Base-by-base conservation (phyloP, 106 monocot genomes). In the Posidonia australis region DNA sequence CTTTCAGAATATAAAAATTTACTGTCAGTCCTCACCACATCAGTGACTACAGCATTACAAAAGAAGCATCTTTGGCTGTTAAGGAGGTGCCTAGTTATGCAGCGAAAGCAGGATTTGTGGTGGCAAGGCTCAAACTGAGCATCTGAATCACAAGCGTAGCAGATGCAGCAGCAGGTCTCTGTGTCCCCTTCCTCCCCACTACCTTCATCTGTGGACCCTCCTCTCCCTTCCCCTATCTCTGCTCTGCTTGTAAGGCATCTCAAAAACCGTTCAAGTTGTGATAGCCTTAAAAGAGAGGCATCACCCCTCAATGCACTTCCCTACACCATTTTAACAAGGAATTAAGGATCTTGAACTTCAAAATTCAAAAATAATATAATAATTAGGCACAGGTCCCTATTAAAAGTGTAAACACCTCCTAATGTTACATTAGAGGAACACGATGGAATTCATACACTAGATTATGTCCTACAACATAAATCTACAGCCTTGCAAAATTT, bases 51-150 rank as follows among this genome's bases (percentile, higher is more conserved):
- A 13, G 98, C 83, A 72, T 98, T 98, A 68, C 98, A 98, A 55
- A 98, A 98, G 83, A 98, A 98, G 65, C 98, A 98, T 62, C 90
- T 73, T 9, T 87, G 82, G 52, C 83, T 77, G 27, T 98, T 98
- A 41, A 98, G 77, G 29, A 98, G 90, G 69, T 98, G 98, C 22
- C 98, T 53, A 2, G 78, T 80, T 49, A 98, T 98, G 77, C 96
- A 98, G 42, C 90, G 84, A 69, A 75, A 74, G 75, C 98, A 98
- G 56, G 98, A 98, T 31, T 0, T 72, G 62, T 98, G 98, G 62
- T 67, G 80, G 57, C 90, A 98, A n/a, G 98, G 98, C 77, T 87
- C 77, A 53, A 98, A 98, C 31, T 68, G 46, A 2, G 90, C 75
- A 70, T 98, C 77, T 3, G 81, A 78, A 66, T 82, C 70, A 44